These are phyloP conservation scores for Cnidoscolus chayamansa DNA, from an alignment of 441 rosid genomes.

Conservation along the genomic window DNA sequence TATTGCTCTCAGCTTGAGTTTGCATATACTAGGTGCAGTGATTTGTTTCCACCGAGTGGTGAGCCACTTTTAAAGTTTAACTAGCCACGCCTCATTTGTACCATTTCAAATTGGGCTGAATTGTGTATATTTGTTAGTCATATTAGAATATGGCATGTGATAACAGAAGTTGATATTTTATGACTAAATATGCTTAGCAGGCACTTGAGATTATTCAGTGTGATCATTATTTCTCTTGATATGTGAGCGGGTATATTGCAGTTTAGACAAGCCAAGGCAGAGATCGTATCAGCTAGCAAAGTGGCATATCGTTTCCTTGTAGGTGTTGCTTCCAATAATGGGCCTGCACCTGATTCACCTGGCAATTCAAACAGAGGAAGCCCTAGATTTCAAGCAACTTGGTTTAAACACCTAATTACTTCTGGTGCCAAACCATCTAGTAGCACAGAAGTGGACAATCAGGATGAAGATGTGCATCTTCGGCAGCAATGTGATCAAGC, in stretches of 20 bases:
- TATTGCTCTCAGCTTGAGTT: neutral
- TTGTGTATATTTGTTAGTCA: neutral
- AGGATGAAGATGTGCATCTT: constrained; percentile 26
- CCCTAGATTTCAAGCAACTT: constrained; percentile 61
- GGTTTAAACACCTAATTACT: constrained; percentile 75
- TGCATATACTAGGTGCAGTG: neutral
- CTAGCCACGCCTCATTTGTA: neutral
- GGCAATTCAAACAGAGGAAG: constrained; percentile 55
- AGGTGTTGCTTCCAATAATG: constrained; percentile 51
- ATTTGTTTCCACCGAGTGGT: neutral
- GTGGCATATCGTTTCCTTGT: constrained; percentile 85
- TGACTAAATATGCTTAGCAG: neutral
- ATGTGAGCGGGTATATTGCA: constrained; percentile 35
- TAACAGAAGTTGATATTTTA: neutral
- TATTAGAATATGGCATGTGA: neutral
- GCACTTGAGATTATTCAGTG: neutral
- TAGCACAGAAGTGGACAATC: constrained; percentile 43
- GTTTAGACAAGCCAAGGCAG: constrained; percentile 96
- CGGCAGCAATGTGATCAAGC: constrained; percentile 27
- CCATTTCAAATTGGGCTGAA: no score
- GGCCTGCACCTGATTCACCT: constrained; percentile 44
- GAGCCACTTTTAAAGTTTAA: neutral
- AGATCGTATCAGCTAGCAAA: constrained; percentile 91
- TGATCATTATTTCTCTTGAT: neutral
- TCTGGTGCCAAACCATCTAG: constrained; percentile 75